phyloP scores from a whole-genome alignment of 306 rosid genomes.

The Glycine tomentella region DNA sequence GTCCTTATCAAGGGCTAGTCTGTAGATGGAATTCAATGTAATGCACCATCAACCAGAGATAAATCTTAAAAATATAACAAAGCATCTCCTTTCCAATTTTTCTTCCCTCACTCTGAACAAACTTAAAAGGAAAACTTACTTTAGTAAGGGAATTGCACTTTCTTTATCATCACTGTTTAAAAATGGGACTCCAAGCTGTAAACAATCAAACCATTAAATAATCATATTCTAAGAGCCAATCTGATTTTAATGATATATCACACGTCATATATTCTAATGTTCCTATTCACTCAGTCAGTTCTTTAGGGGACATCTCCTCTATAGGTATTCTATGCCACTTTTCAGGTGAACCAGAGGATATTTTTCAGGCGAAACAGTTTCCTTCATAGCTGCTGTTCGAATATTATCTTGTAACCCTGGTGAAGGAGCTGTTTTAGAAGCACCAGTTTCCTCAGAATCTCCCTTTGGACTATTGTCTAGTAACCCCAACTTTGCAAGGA shows the following conservation, averaged over 20 bases:
- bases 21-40: slow-evolving; percentile 49
- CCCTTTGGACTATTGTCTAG: slow-evolving; percentile 48
- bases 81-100: slow-evolving; percentile 15
- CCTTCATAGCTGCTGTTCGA: slow-evolving; percentile 46
- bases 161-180: slow-evolving; percentile 64
- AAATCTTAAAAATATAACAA: slow-evolving; percentile 20
- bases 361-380: slow-evolving; percentile 49
- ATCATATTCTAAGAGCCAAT: slow-evolving; percentile 32
- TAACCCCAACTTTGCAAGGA: slow-evolving; percentile 75
- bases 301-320: slow-evolving; percentile 69
- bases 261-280: slow-evolving; percentile 32
- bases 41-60: slow-evolving; percentile 34
- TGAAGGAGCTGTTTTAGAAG: slow-evolving; percentile 49
- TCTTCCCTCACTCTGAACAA: slow-evolving; percentile 7
- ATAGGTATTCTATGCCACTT: slow-evolving; percentile 56
- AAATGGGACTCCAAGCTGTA: slow-evolving; percentile 78
- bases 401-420: slow-evolving; percentile 58
- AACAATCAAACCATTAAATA: slow-evolving; percentile 38
- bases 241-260: slow-evolving; percentile 24
- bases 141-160: slow-evolving; percentile 71
- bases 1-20: slow-evolving; percentile 87
- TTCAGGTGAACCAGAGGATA: slow-evolving; percentile 58
- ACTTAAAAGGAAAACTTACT: slow-evolving; percentile 57
- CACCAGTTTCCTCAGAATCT: slow-evolving; percentile 45
- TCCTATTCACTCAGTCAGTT: slow-evolving; percentile 67